Percentiles rank a stretch among this genome's conserved stretches.
Conservation (phyloP, 2,329 filamentous ascomycete species). For the Colletotrichum lini region DNA sequence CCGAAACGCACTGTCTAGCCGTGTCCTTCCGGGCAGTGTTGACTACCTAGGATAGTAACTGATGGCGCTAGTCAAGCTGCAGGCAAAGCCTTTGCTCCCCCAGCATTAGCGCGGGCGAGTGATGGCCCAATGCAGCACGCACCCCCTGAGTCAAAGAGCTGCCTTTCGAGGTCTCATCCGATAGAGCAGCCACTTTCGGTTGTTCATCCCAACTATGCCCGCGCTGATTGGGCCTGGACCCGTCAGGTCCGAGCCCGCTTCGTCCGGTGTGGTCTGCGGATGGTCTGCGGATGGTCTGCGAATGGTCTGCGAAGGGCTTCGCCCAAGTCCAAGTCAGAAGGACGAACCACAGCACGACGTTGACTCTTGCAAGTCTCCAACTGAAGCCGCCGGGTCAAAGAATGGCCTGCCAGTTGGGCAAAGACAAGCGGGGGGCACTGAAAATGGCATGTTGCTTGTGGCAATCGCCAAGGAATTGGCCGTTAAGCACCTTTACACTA, state of each 20-base stretch:
- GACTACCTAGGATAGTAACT: conserved; percentile 1
- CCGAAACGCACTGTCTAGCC: conserved; percentile 29
- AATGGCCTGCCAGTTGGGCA: background rate
- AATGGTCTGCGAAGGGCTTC: conserved; percentile 23
- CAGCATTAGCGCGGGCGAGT: conserved; percentile 28
- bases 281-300: too few relatives aligned
- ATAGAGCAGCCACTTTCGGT: conserved; percentile 37
- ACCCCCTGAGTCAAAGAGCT: conserved; percentile 39
- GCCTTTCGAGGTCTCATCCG: conserved; percentile 9
- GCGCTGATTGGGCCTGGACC: conserved; percentile 17
- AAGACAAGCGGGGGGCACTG: conserved; percentile 6
- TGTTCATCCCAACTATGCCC: conserved; percentile 28
- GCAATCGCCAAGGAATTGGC: conserved; percentile 28
- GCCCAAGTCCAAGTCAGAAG: conserved; percentile 27
- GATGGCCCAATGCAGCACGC: conserved; percentile 22
- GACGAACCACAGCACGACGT: conserved; percentile 16
- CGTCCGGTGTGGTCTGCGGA: conserved; percentile 23
- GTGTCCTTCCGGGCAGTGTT: conserved; percentile 18
- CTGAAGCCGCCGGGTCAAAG: conserved; percentile 27
- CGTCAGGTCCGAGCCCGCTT: conserved; percentile 36
- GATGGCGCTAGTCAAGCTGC: conserved; percentile 22
- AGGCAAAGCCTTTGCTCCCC: conserved; percentile 17
- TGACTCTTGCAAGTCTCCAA: conserved; percentile 8
- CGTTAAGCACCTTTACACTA: conserved; percentile 27
- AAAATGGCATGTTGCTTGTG: conserved; percentile 1